Percentiles rank a stretch among this genome's conserved stretches.
phyloP scores from a whole-genome alignment of 2,329 filamentous ascomycete species.

The Cryphonectria parasitica region DNA sequence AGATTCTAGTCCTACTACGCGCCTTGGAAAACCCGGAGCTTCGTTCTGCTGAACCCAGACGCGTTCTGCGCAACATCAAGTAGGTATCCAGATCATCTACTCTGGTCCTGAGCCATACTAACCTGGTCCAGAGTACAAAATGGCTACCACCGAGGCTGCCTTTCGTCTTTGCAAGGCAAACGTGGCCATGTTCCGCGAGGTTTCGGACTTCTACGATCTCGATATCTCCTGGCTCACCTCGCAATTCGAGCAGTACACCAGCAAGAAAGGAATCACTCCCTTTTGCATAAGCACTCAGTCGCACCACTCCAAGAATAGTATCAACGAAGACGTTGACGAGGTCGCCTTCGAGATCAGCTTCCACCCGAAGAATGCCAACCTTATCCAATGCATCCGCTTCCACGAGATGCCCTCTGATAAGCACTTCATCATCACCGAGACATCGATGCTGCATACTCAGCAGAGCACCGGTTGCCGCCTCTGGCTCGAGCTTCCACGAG shows the following conservation, averaged over 20 bases:
- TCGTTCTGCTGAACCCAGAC: not conserved
- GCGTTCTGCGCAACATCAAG: not conserved
- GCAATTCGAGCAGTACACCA: conserved; percentile 21
- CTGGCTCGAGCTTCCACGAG: conserved; percentile 15
- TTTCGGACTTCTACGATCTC: conserved; percentile 16
- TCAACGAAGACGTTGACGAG: conserved; percentile 10
- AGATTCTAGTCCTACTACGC: not conserved
- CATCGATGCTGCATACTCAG: conserved; percentile 21
- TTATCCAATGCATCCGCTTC: conserved; percentile 20
- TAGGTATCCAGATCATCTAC: not conserved
- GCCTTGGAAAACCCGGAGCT: not conserved
- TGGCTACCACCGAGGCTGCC: not conserved
- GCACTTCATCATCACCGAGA: conserved; percentile 23
- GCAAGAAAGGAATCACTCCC: not conserved
- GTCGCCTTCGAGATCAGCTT: conserved; percentile 23
- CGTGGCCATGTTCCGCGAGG: conserved; percentile 7
- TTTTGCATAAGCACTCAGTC: conserved; percentile 10
- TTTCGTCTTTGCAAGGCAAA: conserved; percentile 17
- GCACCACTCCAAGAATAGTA: not conserved
- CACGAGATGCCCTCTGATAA: conserved; percentile 12
- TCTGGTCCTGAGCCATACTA: not conserved
- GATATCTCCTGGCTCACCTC: conserved; percentile 19
- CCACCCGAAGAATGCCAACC: conserved; percentile 13
- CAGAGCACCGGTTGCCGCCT: conserved; percentile 14
- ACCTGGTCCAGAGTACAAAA: not conserved